Base-by-base conservation (phyloP, 352 stramenopile genomes). In the Elongisporangium prolatum region DNA sequence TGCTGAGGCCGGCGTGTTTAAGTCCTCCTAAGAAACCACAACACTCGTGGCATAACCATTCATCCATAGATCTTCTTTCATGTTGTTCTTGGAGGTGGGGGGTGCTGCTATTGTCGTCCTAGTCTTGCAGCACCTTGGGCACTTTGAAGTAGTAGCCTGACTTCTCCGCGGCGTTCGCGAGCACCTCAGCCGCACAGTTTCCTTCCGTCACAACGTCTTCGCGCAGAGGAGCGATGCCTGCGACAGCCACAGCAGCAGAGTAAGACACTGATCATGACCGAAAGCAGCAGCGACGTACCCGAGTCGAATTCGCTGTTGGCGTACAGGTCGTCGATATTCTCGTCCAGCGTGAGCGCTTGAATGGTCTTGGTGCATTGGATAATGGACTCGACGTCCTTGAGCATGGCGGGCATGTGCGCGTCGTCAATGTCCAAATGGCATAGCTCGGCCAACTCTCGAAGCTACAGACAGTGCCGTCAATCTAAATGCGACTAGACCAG, bases 301-400 rank as follows among this genome's bases (percentile, higher is more conserved):
- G 69, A 61, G 53, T 89, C 73, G 24, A 77, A 78, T 54, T 76
- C 73, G 59, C 67, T 80, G 48, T 79, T 89, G 25, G 77, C 74
- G 54, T 95, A 95, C 28, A 95, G 60, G 20, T 91, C 80, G 60
- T 93, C 77, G n/a, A 95, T 87, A 63, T 90, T 86, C 44, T 87
- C 81, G 57, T 88, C 64, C 28, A 95, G 53, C 49, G 85, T 95
- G 65, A 93, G 76, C 25, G 76, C 83, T 59, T 95, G 85, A 52
- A 95, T 87, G 24, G 80, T 91, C 67, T 88, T 90, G 53, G 85
- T 90, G 76, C 85, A 95, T 55, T 95, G 85, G 52, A 95, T 93
- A 50, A 95, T 95, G 21, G 82, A 86, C 67, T 93, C 83, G 6
- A 95, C 85, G 54, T 89, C 85, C 40, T 87, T 85, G 22, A 95